Conservation (phyloP, 1,284 basidiomycete genomes). For the Naganishia albida region DNA sequence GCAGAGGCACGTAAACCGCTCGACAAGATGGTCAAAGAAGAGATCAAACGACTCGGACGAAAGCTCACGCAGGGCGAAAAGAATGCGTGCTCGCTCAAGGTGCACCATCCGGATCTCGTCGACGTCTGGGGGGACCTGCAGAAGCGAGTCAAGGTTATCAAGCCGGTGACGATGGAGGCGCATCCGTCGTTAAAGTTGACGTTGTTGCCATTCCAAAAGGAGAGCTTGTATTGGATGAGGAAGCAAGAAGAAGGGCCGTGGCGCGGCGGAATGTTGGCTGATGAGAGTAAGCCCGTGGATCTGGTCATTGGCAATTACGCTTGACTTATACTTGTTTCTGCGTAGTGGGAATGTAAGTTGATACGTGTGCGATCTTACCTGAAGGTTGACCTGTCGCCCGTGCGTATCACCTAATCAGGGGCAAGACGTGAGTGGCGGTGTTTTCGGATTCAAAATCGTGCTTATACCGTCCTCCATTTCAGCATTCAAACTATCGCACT, state of each 20-base stretch:
- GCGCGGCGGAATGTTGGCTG: constrained; percentile 91
- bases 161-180: constrained; percentile 73
- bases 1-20: constrained; percentile 35
- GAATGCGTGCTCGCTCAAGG: constrained; percentile 63
- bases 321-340: not conserved
- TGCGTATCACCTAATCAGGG: constrained; percentile 7
- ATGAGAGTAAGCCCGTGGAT: constrained; percentile 44
- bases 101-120: constrained; percentile 66
- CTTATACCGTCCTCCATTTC: not conserved
- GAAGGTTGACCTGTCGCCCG: not conserved
- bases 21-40: constrained; percentile 58
- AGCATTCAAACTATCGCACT: constrained; percentile 96
- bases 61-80: constrained; percentile 79
- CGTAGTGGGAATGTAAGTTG: constrained; percentile 35
- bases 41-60: constrained; percentile 64
- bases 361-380: not conserved
- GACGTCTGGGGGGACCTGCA: constrained; percentile 88
- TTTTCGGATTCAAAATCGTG: not conserved
- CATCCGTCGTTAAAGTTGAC: constrained; percentile 72
- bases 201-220: constrained; percentile 73
- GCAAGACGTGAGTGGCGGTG: constrained; percentile 34
- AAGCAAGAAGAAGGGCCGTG: constrained; percentile 86
- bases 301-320: too few species aligned
- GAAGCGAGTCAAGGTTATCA: constrained; percentile 63
- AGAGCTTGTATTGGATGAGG: constrained; percentile 94